These are phyloP conservation scores for Pseudocercospora pini-densiflorae DNA, from an alignment of 2,329 filamentous ascomycete genomes.

Conservation along the genomic window DNA sequence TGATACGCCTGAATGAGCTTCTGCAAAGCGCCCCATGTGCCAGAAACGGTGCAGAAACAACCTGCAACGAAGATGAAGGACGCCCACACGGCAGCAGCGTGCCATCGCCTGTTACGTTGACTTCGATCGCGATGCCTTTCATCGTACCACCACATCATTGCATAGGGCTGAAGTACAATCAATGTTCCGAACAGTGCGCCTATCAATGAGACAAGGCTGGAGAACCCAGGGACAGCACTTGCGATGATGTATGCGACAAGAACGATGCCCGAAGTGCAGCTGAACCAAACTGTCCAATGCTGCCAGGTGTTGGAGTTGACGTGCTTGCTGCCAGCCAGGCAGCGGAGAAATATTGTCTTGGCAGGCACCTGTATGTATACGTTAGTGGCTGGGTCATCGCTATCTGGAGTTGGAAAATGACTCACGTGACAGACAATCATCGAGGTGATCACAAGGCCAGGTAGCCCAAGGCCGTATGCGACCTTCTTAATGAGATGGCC, in stretches of 20 bases:
- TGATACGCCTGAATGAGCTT: conserved; percentile 46
- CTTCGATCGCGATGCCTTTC: conserved; percentile 41
- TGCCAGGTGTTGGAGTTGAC: conserved; percentile 24
- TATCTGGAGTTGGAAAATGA: neutral
- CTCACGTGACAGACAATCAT: conserved; percentile 30
- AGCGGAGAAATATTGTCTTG: conserved; percentile 32
- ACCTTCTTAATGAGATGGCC: conserved; percentile 50
- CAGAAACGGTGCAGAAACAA: conserved; percentile 50
- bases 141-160: conserved; percentile 52
- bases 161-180: conserved; percentile 39
- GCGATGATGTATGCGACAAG: conserved; percentile 35
- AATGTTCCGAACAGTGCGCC: conserved; percentile 34
- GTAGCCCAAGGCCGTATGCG: conserved; percentile 46
- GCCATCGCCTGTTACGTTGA: conserved; percentile 26
- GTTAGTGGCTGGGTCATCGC: neutral
- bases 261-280: conserved; percentile 25
- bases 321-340: conserved; percentile 30
- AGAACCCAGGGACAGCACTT: conserved; percentile 34
- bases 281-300: conserved; percentile 27
- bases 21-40: conserved; percentile 48
- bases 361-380: conserved; percentile 21
- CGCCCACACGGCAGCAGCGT: conserved; percentile 27
- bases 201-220: conserved; percentile 32
- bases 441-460: conserved; percentile 29
- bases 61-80: conserved; percentile 45